These are phyloP conservation scores for Cucumis cinereus DNA, from an alignment of 306 rosid species.

Conservation along the genomic window DNA sequence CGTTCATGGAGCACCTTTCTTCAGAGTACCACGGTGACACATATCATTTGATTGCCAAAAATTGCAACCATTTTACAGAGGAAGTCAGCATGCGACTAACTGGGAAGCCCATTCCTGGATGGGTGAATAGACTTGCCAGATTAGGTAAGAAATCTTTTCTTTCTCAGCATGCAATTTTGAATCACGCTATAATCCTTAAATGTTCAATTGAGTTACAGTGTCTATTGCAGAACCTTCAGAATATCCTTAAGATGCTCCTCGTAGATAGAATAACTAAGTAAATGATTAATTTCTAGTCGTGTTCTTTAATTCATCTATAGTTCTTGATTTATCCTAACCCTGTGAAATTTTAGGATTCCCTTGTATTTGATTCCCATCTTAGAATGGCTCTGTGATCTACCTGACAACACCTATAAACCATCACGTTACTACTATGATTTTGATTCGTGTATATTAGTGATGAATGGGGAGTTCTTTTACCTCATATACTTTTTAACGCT, in stretches of 20 bases:
- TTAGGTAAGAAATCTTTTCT: slow-evolving; percentile 47
- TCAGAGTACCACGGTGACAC: slow-evolving; percentile 81
- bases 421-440: background rate
- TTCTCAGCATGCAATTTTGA: background rate
- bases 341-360: background rate
- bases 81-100: slow-evolving; percentile 77
- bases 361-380: background rate
- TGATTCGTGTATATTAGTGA: background rate
- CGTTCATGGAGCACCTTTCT: slow-evolving; percentile 70
- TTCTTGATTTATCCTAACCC: background rate
- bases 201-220: background rate
- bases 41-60: slow-evolving; percentile 86
- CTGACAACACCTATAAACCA: background rate
- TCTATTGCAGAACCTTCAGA: background rate
- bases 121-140: slow-evolving; percentile 93
- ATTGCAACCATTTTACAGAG: slow-evolving; percentile 88
- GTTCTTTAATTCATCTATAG: background rate
- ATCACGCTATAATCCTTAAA: background rate
- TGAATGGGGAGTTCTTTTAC: background rate
- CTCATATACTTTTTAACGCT: background rate
- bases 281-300: background rate
- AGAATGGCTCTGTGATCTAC: background rate
- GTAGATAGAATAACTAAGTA: background rate
- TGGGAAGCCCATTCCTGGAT: slow-evolving; percentile 82
- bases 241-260: background rate